Base-by-base conservation (phyloP, 208 protist species). In the Strigomonas culicis region DNA sequence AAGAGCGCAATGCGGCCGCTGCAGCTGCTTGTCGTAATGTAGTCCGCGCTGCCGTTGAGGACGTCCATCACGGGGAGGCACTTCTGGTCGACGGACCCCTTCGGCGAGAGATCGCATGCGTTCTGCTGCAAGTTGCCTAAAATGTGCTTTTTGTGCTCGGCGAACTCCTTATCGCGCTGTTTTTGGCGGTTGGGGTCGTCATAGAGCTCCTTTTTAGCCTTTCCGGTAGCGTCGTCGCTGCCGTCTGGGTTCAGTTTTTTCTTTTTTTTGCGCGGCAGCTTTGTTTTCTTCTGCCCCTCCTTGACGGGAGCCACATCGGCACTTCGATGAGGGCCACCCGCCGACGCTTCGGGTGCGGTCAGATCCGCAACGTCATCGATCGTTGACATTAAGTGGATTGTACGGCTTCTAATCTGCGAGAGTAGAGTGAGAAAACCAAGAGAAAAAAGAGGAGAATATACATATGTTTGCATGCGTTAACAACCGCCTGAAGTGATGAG, bases 1-100 rank as follows among this genome's bases (percentile, higher is more conserved):
- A 95, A 95, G 49, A 95, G 84, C 11, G 89, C 81, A 36, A 95
- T 95, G 44, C 89, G 89, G 32, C 89, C 89, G 53, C 86, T 90
- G 74, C 89, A 95, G 61, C 89, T 95, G 75, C 89, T 95, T 2
- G 86, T 92, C 13, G 89, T 95, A 24, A 95, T 65, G 71, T 93
- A 95, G 64, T 95, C 84, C 1, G 17, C 13, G 62, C 90, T 76
- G 11, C 60, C 75, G 74, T 95, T 95, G 22, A 95, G 73, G 4
- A 87, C 21, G 13, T 71, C 31, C 81, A 95, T 92, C 27, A 93
- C 62, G 4, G 80, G 74, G 27, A 80, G 59, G 49, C 89, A 95
- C 66, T 93, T 90, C 27, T 59, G 63, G 57, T 95, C 89, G 1
- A 95, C 86, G 22, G 57, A 73, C 7, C 80, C 80, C 51, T 74